Evolutionary conservation across 768 basidiomycete species (phyloP), one percentile per base, ranked within the genome.

Genomic region (Termitomyces sp.): DNA sequence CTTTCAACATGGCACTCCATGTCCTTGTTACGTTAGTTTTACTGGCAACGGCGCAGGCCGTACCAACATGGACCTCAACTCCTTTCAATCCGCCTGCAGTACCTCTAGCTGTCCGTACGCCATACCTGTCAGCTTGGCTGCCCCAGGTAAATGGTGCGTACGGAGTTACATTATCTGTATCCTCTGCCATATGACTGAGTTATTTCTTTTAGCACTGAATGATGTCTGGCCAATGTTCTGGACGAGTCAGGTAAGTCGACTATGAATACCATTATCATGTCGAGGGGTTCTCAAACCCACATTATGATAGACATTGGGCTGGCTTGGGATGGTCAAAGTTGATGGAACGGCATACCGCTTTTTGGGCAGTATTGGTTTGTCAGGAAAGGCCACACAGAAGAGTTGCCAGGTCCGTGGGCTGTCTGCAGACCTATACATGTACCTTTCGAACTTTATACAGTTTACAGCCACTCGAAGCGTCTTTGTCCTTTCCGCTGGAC

Each of bases 41-140:
- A 39, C 37, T 59, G 14, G 30, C 51, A n/a, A 52, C 58, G 10
- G 61, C 61, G 40, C 61, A 65, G 12, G 75, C 78, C 6, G 56
- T 72, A 19, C 66, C 75, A 0, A 34, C 34, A 23, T 82, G 79
- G 81, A 73, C 72, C 1, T 69, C 78, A 1, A 74, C 74, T 3
- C 81, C 81, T 6, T 81, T 83, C 66, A 82, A 78, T 56, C 85
- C 83, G 25, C 73, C 80, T 4, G 74, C 84, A 3, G 72, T 85
- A 45, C 86, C 86, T 21, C 77, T 88, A 23, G 86, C 84, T 10
- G 85, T 87, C 12, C 77, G 83, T 34, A 72, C 81, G 2, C 86
- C 85, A 1, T 89, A 87, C 63, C 67, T 89, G 34, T 84, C 82
- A 19, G 77, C 81, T 1, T 88, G 85, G 86, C 75, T 88, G 14